Base-by-base conservation (phyloP, 176 grass and related monocot genomes). In the Typha latifolia region DNA sequence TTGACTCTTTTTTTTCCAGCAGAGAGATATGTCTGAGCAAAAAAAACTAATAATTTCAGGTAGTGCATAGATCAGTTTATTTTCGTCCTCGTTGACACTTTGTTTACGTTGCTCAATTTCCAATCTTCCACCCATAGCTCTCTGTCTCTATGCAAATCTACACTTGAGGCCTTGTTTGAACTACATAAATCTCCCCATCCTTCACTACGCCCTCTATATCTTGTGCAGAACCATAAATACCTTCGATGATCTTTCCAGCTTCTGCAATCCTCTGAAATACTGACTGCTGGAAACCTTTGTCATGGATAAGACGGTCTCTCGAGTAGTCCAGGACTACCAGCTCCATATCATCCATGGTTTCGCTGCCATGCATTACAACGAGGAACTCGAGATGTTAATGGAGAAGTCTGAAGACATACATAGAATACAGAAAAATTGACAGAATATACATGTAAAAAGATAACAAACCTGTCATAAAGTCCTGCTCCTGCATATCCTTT, bases 121-220 rank as follows among this genome's bases (percentile, higher is more conserved):
- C 34, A 43, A 7, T 43, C 34, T 43, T 9, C 34, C 34, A 43
- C 34, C 34, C 34, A 43, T 43, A 43, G 5, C 37, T 9, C 37
- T 8, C 37, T 8, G 37, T 43, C 37, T 43, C 1, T 43, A 6
- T 43, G 37, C 7, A 8, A 43, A 43, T 59, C 49, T 49, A 72
- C 1, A 72, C 61, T 27, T 72, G 69, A 15, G 69, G 69, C 34
- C 69, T 72, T 48, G 69, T 72, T 61, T 72, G 69, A 62, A 72
- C 69, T 14, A 72, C 34, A 26, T 62, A 62, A 24, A 72, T 49
- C 16, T 62, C 37, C 3, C 53, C 69, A 27, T 72, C 69, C 34
- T 72, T 62, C 12, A 72, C 69, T 3, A 72, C 69, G 6, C 69
- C 69, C 48, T 72, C 69, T 14, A 72, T 62, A 31, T 72, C 69